Percentiles rank a stretch among this genome's conserved stretches.
Evolutionary conservation across 352 stramenopile genomes (phyloP).

Genomic region (Phytopythium ostracodes): DNA sequence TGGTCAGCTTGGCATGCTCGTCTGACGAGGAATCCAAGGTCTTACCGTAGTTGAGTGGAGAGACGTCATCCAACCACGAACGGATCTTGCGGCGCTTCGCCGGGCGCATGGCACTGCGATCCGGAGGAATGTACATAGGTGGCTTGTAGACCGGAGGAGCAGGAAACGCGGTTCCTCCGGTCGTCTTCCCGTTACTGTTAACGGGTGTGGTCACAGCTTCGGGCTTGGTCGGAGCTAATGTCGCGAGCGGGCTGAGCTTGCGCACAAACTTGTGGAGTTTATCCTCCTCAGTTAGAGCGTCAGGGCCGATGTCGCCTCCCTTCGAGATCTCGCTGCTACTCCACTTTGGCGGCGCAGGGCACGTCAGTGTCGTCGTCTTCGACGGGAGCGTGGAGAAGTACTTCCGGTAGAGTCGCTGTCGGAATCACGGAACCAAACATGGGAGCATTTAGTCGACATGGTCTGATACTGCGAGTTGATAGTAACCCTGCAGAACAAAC

Average conservation of each 20-base stretch:
- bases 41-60: conserved; percentile 59
- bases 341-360: conserved; percentile 61
- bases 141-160: conserved; percentile 61
- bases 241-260: conserved; percentile 20
- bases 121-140: conserved; percentile 63
- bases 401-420: conserved; percentile 66
- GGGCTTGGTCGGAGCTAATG: conserved; percentile 8
- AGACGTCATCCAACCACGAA: conserved; percentile 80
- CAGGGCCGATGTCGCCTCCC: conserved; percentile 37
- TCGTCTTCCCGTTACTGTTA: conserved; percentile 20
- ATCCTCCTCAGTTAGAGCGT: conserved; percentile 72
- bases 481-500: conserved; percentile 17
- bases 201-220: conserved; percentile 15
- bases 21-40: conserved; percentile 53
- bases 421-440: conserved; percentile 4
- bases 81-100: conserved; percentile 85
- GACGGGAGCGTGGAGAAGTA: conserved; percentile 72
- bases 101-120: conserved; percentile 47
- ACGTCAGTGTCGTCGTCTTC: conserved; percentile 35
- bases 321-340: conserved; percentile 41
- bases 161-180: conserved; percentile 18
- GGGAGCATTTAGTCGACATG: neutral
- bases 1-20: conserved; percentile 49
- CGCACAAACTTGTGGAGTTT: conserved; percentile 53
- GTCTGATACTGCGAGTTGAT: no score